Base-by-base conservation (phyloP, 257 asterid genomes). In the Fraxinus quadrangulata region DNA sequence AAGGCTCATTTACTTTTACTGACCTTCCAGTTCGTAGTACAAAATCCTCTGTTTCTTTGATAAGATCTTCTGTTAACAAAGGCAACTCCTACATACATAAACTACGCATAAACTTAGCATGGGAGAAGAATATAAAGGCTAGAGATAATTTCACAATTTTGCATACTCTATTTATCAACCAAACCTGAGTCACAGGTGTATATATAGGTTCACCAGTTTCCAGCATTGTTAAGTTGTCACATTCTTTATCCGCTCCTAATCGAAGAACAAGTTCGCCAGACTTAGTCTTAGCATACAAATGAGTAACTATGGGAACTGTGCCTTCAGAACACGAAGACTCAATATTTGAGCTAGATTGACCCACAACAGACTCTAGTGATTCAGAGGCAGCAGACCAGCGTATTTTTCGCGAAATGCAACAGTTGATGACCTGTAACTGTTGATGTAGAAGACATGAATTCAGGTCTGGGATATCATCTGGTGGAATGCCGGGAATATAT, bases 11-110 rank as follows among this genome's bases (percentile, higher is more conserved):
- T 72, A 51, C n/a, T 67, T 81, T 56, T 77, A 83, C 93, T 84
- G 76, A 95, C 99, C 99, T 96, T 79, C 99, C 97, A 65, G 99
- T 96, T 78, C 99, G 90, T 40, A 92, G 89, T 79, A 96, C 98
- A 81, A 96, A 93, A 86, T 96, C 99, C 87, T 96, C 99, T 17
- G 98, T 96, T 86, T 96, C 99, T 88, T 89, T 96, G 73, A 96
- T 89, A 78, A 93, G 88, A 85, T 96, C 99, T 89, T 93, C 99
- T 51, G 99, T 96, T 75, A 96, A 84, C 85, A 96, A 73, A 82
- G 99, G 99, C 1, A 89, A 91, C 83, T 96, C 98, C 99, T 96
- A 81, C 70, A 87, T 70, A 80, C 65, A 84, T 28, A 63, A 61
- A 63, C 2, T 47, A 75, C 37, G 72, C 81, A 76, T 67, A 75